These are phyloP conservation scores for Puccinellia tenuiflora DNA, from an alignment of 176 grass and related monocot genomes.

Conservation along the genomic window DNA sequence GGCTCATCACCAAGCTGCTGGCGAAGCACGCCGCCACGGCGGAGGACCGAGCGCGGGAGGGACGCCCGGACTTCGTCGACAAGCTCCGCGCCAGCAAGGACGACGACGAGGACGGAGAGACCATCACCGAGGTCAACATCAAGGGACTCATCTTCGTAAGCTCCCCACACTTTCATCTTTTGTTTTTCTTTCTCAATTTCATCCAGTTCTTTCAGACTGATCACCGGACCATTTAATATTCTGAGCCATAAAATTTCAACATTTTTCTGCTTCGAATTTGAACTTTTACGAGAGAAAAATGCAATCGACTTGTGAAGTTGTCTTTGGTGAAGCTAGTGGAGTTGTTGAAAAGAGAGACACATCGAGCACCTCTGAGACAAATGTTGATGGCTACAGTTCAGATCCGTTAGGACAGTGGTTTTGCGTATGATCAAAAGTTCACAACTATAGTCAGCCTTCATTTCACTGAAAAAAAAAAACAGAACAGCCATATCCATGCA, in stretches of 20 bases:
- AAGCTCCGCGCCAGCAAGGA: conserved; percentile 38
- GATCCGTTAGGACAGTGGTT: background rate
- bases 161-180: background rate
- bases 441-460: background rate
- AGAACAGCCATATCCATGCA: too few relatives aligned
- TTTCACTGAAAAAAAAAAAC: too few relatives aligned
- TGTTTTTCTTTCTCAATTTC: background rate
- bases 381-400: background rate
- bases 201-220: background rate
- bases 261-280: background rate
- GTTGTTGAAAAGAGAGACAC: background rate
- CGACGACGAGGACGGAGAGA: conserved; percentile 55
- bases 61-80: conserved; percentile 69
- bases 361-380: background rate
- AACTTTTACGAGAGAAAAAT: background rate
- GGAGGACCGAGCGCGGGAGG: conserved; percentile 29
- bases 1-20: conserved; percentile 71
- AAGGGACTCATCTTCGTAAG: conserved; percentile 94
- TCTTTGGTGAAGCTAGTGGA: background rate
- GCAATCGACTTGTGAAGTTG: background rate
- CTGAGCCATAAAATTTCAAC: background rate
- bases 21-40: conserved; percentile 60
- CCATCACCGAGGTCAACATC: conserved; percentile 76
- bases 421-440: background rate
- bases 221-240: background rate